Conservation (phyloP, 129 eudicot genomes). For the carrot (Daucus carota) region DNA sequence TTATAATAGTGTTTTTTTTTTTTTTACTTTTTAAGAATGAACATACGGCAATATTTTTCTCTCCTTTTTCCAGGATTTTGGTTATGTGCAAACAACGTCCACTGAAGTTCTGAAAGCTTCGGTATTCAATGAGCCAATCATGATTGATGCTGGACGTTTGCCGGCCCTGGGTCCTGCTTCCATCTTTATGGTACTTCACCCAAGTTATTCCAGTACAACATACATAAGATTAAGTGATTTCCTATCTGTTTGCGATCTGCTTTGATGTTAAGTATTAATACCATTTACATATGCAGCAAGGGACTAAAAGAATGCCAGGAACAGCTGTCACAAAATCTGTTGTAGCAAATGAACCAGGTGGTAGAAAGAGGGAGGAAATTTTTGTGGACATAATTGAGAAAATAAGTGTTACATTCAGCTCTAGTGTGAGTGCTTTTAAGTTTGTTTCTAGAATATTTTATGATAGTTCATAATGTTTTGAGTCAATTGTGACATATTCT, state of each 20-base stretch:
- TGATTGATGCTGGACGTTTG: slow-evolving; percentile 81
- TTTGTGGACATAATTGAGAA: slow-evolving; percentile 96
- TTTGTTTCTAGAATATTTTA: neutral
- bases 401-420: slow-evolving; percentile 94
- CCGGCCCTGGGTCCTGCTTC: slow-evolving; percentile 97
- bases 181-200: slow-evolving; percentile 67
- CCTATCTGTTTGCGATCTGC: slow-evolving; percentile 4
- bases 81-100: slow-evolving; percentile 92
- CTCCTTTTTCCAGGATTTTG: slow-evolving; percentile 60
- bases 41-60: neutral
- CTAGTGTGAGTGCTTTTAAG: slow-evolving; percentile 59
- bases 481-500: neutral
- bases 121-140: slow-evolving; percentile 86
- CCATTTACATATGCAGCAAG: slow-evolving; percentile 54
- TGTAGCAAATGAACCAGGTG: slow-evolving; percentile 93
- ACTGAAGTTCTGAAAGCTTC: slow-evolving; percentile 91
- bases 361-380: slow-evolving; percentile 91
- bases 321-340: slow-evolving; percentile 97
- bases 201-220: neutral
- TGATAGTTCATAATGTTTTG: neutral
- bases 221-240: slow-evolving; percentile 3
- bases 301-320: slow-evolving; percentile 96
- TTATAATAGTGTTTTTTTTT: neutral
- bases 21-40: neutral
- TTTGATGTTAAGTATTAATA: neutral